Base-by-base conservation (phyloP, 1,284 basidiomycete species). In the Marasmius oreades region DNA sequence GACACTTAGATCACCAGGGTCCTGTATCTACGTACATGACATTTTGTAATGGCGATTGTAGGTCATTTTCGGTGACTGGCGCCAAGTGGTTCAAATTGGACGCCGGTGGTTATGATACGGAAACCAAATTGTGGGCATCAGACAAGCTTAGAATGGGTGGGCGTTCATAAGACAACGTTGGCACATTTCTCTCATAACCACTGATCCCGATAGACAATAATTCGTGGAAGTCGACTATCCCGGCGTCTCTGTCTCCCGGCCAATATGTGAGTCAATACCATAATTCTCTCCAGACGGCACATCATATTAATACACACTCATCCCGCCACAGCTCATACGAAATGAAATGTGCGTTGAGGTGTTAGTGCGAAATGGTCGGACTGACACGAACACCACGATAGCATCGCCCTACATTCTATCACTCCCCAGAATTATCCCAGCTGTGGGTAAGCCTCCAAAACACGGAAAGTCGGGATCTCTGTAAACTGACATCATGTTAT, bases 21-120 rank as follows among this genome's bases (percentile, higher is more conserved):
- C 73, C 72, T 45, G 69, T 73, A 22, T 74, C 71, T 18, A 75
- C 72, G 20, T 73, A 74, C 53, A 75, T 76, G 73, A 63, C 71
- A 39, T 72, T 70, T 20, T 75, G 72, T 58, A 67, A 66, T 54
- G 72, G 70, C 22, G 69, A 71, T 52, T 76, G 73, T 53, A 62
- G 69, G 5, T 66, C 57, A 2, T 74, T 75, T 59, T 59, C 62
- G 18, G 69, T 70, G 28, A 68, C 67, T 55, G 60, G 60, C 53
- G 71, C 71, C 5, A 61, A 60, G 39, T 74, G 72, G 73, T 74
- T 74, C 63, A 75, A 74, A 54, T 34, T 75, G 46, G 73, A 74
- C 60, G 70, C 70, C 12, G 65, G 53, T 22, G 73, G 73, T 47
- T 73, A 73, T 60, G 64, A 72, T 59, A 51, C 66, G 18, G 44